Conservation (phyloP, 495 filamentous ascomycete species). For the Lasiosphaeria ovina region DNA sequence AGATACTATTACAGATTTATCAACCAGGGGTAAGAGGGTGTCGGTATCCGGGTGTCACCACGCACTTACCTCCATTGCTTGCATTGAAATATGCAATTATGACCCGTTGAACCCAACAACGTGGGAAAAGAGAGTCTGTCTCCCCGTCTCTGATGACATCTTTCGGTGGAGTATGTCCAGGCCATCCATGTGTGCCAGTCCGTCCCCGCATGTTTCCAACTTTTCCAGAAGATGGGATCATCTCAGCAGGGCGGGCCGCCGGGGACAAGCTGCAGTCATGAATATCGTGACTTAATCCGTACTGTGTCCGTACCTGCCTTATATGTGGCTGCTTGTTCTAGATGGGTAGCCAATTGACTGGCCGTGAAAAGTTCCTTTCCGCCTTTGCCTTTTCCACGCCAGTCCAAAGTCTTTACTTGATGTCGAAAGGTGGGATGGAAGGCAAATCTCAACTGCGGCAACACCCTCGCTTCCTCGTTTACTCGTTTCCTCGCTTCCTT, state of each 20-base stretch:
- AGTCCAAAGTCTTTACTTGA: no score
- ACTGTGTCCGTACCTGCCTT: no score
- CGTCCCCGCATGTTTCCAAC: not conserved
- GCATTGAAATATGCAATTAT: not conserved
- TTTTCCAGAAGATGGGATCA: not conserved
- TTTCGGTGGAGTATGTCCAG: not conserved
- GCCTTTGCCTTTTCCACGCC: no score
- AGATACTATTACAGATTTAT: not conserved
- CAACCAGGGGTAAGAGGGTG: not conserved
- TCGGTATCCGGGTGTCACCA: conserved; percentile 3
- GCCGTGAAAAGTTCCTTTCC: no score
- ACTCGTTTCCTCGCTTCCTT: no score
- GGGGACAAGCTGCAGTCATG: not conserved
- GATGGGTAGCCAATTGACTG: no score
- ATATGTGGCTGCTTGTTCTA: no score
- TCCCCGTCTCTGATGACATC: no score
- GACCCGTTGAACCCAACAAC: conserved; percentile 17
- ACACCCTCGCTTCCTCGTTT: no score
- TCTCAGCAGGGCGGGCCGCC: not conserved
- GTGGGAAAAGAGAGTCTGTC: not conserved
- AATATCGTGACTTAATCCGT: no score
- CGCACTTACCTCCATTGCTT: not conserved
- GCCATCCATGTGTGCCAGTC: not conserved
- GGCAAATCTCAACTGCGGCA: no score
- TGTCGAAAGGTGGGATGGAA: no score